Conservation (phyloP, 441 rosid genomes). For the Euphorbia schlechtendalii region DNA sequence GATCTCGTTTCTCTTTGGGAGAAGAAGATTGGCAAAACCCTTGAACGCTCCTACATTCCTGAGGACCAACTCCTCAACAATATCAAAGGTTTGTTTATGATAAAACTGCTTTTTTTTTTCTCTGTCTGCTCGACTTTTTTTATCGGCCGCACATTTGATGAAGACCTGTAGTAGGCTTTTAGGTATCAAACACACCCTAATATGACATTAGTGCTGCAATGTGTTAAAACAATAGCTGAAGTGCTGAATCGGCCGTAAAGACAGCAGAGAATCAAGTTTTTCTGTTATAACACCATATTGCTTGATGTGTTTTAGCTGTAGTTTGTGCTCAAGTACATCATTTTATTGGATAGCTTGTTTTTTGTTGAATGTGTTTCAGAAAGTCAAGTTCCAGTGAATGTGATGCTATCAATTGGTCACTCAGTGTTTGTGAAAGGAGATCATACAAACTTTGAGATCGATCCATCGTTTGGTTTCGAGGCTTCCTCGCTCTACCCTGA, state of each 20-base stretch:
- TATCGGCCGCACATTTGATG: too few species aligned
- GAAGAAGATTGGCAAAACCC: not conserved
- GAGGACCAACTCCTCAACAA: slow-evolving; percentile 1
- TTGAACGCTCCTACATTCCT: not conserved
- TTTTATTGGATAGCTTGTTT: not conserved
- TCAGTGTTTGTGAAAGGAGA: slow-evolving; percentile 3
- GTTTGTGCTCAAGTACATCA: not conserved
- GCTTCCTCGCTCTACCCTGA: not conserved
- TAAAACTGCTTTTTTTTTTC: too few species aligned
- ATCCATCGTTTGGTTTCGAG: not conserved
- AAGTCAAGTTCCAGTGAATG: not conserved
- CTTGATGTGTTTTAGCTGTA: not conserved
- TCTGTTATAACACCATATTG: too few species aligned
- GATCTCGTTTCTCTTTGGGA: slow-evolving; percentile 2
- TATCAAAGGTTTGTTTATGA: not conserved
- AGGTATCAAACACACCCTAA: too few species aligned
- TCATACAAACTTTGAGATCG: not conserved
- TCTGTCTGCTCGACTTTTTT: too few species aligned
- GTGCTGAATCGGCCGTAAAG: too few species aligned
- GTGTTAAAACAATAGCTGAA: too few species aligned
- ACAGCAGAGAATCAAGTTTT: too few species aligned
- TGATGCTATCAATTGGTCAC: not conserved
- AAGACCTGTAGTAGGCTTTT: too few species aligned
- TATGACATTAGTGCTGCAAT: too few species aligned
- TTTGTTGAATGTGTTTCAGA: not conserved